A percentile compares a stretch with the other conserved stretches of the same genome.
Conservation (phyloP, 306 rosid genomes). For the Oemleria cerasiformis region DNA sequence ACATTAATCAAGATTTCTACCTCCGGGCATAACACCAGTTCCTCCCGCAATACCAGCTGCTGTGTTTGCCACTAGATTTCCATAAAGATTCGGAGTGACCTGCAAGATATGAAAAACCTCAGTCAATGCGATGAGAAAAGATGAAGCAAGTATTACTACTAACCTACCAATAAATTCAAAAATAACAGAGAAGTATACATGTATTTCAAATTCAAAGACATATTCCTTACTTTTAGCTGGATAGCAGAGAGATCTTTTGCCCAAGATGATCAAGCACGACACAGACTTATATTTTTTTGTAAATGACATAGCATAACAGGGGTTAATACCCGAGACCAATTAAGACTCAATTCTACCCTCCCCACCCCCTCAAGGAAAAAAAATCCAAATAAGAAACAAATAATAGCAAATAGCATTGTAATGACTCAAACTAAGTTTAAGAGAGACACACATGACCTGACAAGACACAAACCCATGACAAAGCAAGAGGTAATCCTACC, state of each 20-base stretch:
- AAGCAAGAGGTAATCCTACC: not conserved
- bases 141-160: not conserved
- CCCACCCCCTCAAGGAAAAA: not conserved
- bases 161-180: not conserved
- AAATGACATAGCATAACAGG: not conserved
- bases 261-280: not conserved
- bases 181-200: not conserved
- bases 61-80: conserved; percentile 92
- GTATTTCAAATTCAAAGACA: not conserved
- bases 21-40: conserved; percentile 99
- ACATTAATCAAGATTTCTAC: conserved; percentile 28
- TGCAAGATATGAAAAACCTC: conserved; percentile 33
- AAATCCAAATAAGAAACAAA: not conserved
- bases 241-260: not conserved
- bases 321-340: not conserved
- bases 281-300: not conserved
- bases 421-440: not conserved
- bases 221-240: not conserved
- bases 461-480: not conserved
- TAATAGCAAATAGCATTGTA: not conserved
- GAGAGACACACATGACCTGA: not conserved
- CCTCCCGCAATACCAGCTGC: conserved; percentile 99
- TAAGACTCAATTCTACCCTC: not conserved
- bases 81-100: conserved; percentile 98
- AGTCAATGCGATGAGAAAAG: conserved; percentile 9